These are phyloP conservation scores for Adenanthera pavonina DNA, from an alignment of 306 rosid species.

Conservation along the genomic window DNA sequence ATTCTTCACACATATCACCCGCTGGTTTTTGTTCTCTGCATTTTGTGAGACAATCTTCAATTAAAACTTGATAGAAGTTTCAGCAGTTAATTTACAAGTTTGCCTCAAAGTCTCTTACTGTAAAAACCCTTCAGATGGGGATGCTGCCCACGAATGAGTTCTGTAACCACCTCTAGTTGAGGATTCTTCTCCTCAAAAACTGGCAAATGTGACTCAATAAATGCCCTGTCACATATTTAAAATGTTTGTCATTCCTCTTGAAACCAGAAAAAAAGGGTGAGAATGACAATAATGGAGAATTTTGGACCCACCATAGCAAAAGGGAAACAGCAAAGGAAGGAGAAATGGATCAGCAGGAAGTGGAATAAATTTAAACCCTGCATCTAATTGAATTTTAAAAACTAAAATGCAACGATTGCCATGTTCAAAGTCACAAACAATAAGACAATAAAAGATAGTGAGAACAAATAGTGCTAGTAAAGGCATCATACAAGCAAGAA, in stretches of 20 bases:
- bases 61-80: background rate
- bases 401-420: conserved; percentile 8
- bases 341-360: too few relatives aligned
- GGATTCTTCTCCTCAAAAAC: conserved; percentile 75
- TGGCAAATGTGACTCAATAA: conserved; percentile 82
- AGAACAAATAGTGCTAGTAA: background rate
- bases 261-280: conserved; percentile 12
- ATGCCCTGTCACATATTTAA: conserved; percentile 60
- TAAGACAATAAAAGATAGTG: background rate
- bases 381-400: background rate
- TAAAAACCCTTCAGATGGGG: conserved; percentile 84
- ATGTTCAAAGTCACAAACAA: conserved; percentile 7
- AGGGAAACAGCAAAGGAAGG: too few relatives aligned
- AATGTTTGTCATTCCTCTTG: conserved; percentile 8
- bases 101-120: conserved; percentile 51
- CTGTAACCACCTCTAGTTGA: conserved; percentile 83
- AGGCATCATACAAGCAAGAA: conserved; percentile 22
- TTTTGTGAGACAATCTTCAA: conserved; percentile 33
- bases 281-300: background rate
- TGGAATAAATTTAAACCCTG: background rate
- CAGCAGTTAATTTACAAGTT: background rate
- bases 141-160: conserved; percentile 93
- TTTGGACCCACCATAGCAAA: background rate
- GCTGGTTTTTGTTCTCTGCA: conserved; percentile 72
- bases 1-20: conserved; percentile 85